These are phyloP conservation scores for Phycomyces blakesleeanus DNA, from an alignment of 192 early-diverging fungal genomes.

Conservation along the genomic window DNA sequence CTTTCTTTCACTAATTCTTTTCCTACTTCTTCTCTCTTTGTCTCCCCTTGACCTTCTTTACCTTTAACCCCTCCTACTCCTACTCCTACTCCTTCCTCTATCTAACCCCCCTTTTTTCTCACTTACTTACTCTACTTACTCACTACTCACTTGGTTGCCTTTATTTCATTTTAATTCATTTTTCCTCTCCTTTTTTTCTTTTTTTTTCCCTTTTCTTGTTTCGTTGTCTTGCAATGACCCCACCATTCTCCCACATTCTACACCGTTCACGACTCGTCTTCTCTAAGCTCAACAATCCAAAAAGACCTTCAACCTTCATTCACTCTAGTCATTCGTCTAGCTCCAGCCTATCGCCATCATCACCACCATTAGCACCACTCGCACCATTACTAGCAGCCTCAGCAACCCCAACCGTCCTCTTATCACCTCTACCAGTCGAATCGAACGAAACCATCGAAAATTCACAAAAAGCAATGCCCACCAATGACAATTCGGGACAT, in stretches of 20 bases:
- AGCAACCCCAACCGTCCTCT: too few relatives aligned
- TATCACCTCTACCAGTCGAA: conserved; percentile 2
- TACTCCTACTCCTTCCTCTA: too few relatives aligned
- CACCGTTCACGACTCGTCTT: conserved; percentile 14
- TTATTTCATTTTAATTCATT: conserved; percentile 2
- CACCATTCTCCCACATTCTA: conserved; percentile 10
- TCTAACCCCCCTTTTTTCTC: background rate
- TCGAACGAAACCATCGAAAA: background rate
- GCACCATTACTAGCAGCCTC: too few relatives aligned
- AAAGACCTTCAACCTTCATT: background rate
- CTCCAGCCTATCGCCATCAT: too few relatives aligned
- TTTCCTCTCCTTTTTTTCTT: conserved; percentile 10
- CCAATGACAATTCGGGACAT: background rate
- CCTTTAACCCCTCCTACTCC: background rate
- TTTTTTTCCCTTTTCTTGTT: background rate
- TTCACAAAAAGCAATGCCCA: too few relatives aligned
- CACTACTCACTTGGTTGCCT: background rate
- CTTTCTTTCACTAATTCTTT: background rate
- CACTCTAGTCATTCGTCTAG: background rate
- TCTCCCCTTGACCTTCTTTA: background rate
- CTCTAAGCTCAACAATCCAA: conserved; percentile 4
- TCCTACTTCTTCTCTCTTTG: background rate
- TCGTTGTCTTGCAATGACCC: conserved; percentile 14
- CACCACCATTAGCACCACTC: too few relatives aligned
- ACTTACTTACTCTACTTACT: background rate